Evolutionary conservation across 164 flowering plant genomes (phyloP).

Genomic region (Vitis riparia): DNA sequence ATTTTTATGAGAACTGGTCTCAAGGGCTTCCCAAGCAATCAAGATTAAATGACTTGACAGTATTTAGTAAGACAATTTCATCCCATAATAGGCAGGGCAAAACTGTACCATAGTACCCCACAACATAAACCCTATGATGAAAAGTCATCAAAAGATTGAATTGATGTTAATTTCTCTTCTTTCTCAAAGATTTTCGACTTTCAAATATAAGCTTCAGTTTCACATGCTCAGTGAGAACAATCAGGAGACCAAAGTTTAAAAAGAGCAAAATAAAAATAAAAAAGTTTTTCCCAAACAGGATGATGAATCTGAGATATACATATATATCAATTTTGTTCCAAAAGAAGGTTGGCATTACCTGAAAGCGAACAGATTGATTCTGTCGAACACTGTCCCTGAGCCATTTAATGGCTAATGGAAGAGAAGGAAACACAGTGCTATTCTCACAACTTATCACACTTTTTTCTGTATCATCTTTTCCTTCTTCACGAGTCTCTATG

Average conservation of each 20-base stretch:
- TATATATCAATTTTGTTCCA: neutral
- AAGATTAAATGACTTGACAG: too few species aligned
- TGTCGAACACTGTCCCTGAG: conserved; percentile 61
- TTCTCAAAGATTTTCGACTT: too few species aligned
- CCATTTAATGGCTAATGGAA: conserved; percentile 83
- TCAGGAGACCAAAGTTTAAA: neutral
- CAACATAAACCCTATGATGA: too few species aligned
- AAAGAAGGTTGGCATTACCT: conserved; percentile 47
- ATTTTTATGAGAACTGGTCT: too few species aligned
- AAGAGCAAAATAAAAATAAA: neutral
- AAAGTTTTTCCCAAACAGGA: neutral
- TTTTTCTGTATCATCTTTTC: conserved; percentile 33
- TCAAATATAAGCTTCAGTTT: neutral
- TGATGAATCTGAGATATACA: neutral
- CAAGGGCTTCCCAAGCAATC: too few species aligned
- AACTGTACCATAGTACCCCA: too few species aligned
- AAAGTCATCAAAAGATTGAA: too few species aligned
- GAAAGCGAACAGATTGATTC: conserved; percentile 65
- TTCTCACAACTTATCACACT: conserved; percentile 36
- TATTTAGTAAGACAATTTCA: too few species aligned
- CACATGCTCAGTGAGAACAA: neutral
- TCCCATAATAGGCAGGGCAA: too few species aligned
- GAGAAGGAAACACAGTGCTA: conserved; percentile 69
- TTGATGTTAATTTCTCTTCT: too few species aligned
- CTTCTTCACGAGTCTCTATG: conserved; percentile 36